Evolutionary conservation across 1,139 yeast genomes (phyloP).

Genomic region (Kurtzmaniella quercitrusa): DNA sequence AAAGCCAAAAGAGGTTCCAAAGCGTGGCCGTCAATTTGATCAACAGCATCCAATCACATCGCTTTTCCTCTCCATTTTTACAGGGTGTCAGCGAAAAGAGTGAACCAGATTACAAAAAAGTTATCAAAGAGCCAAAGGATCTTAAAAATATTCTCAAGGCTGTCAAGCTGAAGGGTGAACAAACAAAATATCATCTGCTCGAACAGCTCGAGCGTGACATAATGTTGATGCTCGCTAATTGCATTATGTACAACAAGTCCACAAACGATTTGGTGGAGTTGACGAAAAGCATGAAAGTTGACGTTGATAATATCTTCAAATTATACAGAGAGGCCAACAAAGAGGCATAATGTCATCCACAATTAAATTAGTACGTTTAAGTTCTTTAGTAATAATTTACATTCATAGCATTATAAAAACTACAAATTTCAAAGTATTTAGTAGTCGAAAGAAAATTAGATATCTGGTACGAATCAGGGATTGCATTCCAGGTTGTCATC

Average conservation of each 20-base stretch:
- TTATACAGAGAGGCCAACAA: slow-evolving; percentile 42
- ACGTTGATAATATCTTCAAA: slow-evolving; percentile 46
- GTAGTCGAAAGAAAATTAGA: no score
- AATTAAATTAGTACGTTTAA: no score
- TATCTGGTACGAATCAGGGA: no score
- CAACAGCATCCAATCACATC: slow-evolving; percentile 62
- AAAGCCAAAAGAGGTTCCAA: slow-evolving; percentile 47
- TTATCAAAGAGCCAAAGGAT: slow-evolving; percentile 65
- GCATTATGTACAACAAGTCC: slow-evolving; percentile 73
- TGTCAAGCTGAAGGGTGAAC: slow-evolving; percentile 44
- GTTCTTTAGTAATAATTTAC: no score
- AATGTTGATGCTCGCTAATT: slow-evolving; percentile 77
- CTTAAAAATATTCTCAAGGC: slow-evolving; percentile 57
- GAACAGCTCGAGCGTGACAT: slow-evolving; percentile 65
- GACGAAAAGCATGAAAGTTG: slow-evolving; percentile 66
- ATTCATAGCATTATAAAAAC: no score
- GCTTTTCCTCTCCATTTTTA: slow-evolving; percentile 71
- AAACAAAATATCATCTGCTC: slow-evolving; percentile 48
- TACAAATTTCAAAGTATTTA: no score
- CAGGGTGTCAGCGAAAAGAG: slow-evolving; percentile 64
- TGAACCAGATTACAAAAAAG: slow-evolving; percentile 64
- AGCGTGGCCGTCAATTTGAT: slow-evolving; percentile 55
- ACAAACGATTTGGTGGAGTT: slow-evolving; percentile 60
- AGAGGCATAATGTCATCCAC: neutral
- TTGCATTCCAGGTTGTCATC: no score